Base-by-base conservation (phyloP, 2,329 filamentous ascomycete species). In the Claviceps sp. region DNA sequence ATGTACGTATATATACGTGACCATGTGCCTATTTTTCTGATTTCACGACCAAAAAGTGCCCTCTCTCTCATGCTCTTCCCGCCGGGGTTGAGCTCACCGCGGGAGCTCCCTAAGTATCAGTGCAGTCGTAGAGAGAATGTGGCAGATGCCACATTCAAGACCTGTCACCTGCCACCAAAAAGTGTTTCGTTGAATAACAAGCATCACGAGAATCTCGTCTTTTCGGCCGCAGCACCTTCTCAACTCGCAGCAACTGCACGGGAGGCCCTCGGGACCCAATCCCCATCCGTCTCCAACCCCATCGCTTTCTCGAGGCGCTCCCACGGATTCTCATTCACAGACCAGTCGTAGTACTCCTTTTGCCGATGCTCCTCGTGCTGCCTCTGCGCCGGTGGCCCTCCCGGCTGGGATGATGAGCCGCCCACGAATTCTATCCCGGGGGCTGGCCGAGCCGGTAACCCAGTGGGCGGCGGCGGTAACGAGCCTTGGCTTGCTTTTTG, bases 281-380 rank as follows among this genome's bases (percentile, higher is more conserved):
- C 61, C 2, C 74, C 76, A 14, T 62, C 62, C 1, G 73, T 55
- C 41, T 65, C 57, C 47, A 82, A 56, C 0, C 73, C 73, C 24
- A 64, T 64, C 6, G 64, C 58, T 58, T 68, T 67, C 63, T 84
- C 80, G 19, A 84, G 65, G 8, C 62, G 64, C 49, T 73, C 76
- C 86, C 86, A 90, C 0, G 86, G 86, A 62, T 90, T 87, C 62
- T 82, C 74, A 58, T 87, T 80, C 55, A 83, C 86, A 53, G 73
- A 75, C 0, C 78, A 76, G 54, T 87, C 77, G 64, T 88, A 89
- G 64, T 86, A 87, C 39, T 74, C 80, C 41, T 75, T 68, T 65
- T 83, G 50, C 54, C 54, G 52, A 14, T 16, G 48, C 40, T 48
- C 40, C 10, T 48, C 24, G 40, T 8, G 48, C 39, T 37, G 43